These are phyloP conservation scores for Pseudogymnoascus sp. DNA, from an alignment of 2,329 filamentous ascomycete species.

Conservation along the genomic window DNA sequence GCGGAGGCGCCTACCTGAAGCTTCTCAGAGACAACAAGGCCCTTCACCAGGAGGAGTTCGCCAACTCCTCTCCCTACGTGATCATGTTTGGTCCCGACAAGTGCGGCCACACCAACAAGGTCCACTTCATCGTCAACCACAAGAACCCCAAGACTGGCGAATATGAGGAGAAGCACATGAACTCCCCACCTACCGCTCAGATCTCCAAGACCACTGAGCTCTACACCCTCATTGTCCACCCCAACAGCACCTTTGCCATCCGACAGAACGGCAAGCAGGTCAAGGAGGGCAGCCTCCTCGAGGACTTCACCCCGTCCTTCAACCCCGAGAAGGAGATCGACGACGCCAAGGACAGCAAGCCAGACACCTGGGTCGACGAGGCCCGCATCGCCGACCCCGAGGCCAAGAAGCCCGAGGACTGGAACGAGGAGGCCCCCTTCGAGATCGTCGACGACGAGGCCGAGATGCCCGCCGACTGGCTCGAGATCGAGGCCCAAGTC, in stretches of 20 bases:
- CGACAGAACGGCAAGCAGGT: conserved; percentile 82
- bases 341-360: conserved; percentile 87
- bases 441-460: conserved; percentile 94
- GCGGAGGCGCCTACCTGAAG: conserved; percentile 98
- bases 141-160: conserved; percentile 99
- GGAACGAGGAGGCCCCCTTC: conserved; percentile 96
- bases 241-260: conserved; percentile 91
- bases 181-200: conserved; percentile 70
- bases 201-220: conserved; percentile 89
- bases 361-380: conserved; percentile 91
- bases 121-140: conserved; percentile 98
- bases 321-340: conserved; percentile 94
- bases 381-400: conserved; percentile 85
- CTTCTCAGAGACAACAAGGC: conserved; percentile 95
- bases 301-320: conserved; percentile 88
- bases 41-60: conserved; percentile 95
- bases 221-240: conserved; percentile 93
- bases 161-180: conserved; percentile 99
- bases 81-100: conserved; percentile 99
- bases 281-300: conserved; percentile 83
- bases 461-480: conserved; percentile 88
- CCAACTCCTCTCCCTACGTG: conserved; percentile 92
- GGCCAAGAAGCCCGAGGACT: conserved; percentile 93
- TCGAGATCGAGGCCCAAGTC: conserved; percentile 75
- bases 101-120: conserved; percentile 98